Base-by-base conservation (phyloP, 1,284 basidiomycete genomes). In the Ustilago esculenta region DNA sequence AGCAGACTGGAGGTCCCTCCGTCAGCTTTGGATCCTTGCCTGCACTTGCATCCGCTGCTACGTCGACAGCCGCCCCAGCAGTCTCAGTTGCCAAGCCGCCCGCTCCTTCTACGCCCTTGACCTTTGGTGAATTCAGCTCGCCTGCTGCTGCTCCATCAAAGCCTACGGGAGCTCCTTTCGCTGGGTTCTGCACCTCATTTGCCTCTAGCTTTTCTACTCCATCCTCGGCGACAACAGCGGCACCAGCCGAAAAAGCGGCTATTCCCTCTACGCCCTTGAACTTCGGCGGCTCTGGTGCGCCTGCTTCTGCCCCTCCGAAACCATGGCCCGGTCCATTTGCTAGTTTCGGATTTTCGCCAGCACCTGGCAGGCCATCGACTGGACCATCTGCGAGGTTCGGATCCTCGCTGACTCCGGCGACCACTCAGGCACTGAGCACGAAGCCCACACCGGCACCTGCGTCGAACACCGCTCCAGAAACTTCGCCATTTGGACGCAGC, bases 401-500 rank as follows among this genome's bases (percentile, higher is more conserved):
- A 6, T 29, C 29, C 14, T 37, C 54, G n/a, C n/a, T 41, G 5
- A 36, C 46, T 4, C 32, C 55, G 10, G 6, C 42, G 5, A 36
- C 50, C 5, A 20, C 43, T 14, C 44, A 44, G 11, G 24, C 48
- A 2, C 27, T 37, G 25, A 42, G 20, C 32, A 35, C 39, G 20
- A 54, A 58, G 24, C 10, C 50, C 9, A 18, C 59, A 2, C 20
- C 42, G 4, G 20, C 44, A 12, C 30, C 48, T 29, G 43, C 52
- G 3, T 18, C 40, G 12, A 40, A n/a, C 41, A 25, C 51, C 18
- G 33, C 58, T 23, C 32, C 51, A 0, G 36, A 25, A 42, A 29
- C 27, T 6, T 51, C 52, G 32, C 47, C 51, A 10, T 66, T 66
- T 30, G 63, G 63, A 29, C 35, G 44, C 6, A 52, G 42, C 3